Base-by-base conservation (phyloP, 805 yeast genomes). In the Suhomyces sp. region DNA sequence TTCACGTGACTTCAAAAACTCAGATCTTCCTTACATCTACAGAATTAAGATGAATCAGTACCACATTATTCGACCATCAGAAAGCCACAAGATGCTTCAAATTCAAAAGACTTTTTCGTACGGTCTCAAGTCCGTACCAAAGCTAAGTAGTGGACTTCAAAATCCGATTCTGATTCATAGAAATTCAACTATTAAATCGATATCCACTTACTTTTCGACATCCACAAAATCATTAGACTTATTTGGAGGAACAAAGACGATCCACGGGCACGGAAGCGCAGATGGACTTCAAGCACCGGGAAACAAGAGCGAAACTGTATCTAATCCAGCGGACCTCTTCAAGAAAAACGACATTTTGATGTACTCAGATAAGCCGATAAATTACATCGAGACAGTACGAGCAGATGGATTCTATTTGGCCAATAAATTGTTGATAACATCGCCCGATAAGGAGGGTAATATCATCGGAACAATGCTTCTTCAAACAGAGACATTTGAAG, bases 401-500 rank as follows among this genome's bases (percentile, higher is more conserved):
- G 46, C 54, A 5, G 73, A 81, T 47, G 81, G 88, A 2, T 77
- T 79, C 39, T 69, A 77, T 22, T 72, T 85, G 42, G 66, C 82
- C 3, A 75, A 74, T 40, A 74, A 74, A 40, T 55, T 68, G 35
- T 73, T 68, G 36, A 72, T 76, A 10, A 63, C 56, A 32, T 64
- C 77, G 2, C 72, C 72, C 3, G 54, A 60, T 40, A 43, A 54
- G 21, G 42, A 57, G 14, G 65, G 67, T 6, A 57, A 65, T 26
- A 52, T 64, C 10, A 61, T 65, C 11, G 83, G 77, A 8, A 65
- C 75, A 1, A 47, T 79, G 13, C 58, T 81, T 4, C 35, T 81
- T 7, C 72, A 74, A 48, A 77, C 65, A 48, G 88, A 82, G 48
- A 73, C 80, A 1, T 76, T 78, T 42, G 82, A 81, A 48, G 69